Evolutionary conservation across 768 basidiomycete genomes (phyloP), one percentile per base, ranked within the genome.

Genomic region (Pilatotrama ljubarskyi): DNA sequence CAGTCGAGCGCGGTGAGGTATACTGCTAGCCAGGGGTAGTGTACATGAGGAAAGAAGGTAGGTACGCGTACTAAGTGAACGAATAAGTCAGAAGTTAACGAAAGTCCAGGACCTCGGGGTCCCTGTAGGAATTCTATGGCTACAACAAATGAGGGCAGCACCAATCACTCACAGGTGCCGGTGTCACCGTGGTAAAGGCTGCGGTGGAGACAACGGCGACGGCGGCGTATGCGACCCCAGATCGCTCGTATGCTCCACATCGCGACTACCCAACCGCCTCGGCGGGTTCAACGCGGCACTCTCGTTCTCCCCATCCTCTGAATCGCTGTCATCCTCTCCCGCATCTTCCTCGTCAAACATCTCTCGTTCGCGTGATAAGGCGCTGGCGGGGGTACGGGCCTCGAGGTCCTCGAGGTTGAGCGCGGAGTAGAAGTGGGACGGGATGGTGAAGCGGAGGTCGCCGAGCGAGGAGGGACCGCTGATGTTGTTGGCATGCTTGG

Each of bases 341-440:
- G n/a, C 20, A 5, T 36, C 29, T 1, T 49, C 29, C 2, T 18
- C 32, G 3, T 32, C 43, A 13, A 8, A 44, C 6, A 22, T 24
- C 22, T 5, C 5, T 24, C 22, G 22, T 7, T 24, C 18, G 1
- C 22, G 11, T 5, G 22, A 18, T 10, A 11, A 14, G 5, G 44
- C 44, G 6, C 20, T 11, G 22, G 44, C 7, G 22, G 13, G 7
- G 44, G 10, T 32, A 17, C 25, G 42, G 2, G 43, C 24, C 15
- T 22, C 22, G 35, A 22, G 14, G 20, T 62, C 61, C 38, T 62
- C 50, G 44, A 57, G 50, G 51, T 42, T 36, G 37, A 62, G 24
- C 20, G 51, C 55, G 50, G 61, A 52, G 61, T 62, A 62, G 41
- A 46, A 35, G 29, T 57, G 50, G 9, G 38, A 25, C 24, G 60